A percentile compares a stretch with the other conserved stretches of the same genome.
phyloP scores from a whole-genome alignment of 495 filamentous ascomycete genomes.

The Chlorociboria aeruginascens region DNA sequence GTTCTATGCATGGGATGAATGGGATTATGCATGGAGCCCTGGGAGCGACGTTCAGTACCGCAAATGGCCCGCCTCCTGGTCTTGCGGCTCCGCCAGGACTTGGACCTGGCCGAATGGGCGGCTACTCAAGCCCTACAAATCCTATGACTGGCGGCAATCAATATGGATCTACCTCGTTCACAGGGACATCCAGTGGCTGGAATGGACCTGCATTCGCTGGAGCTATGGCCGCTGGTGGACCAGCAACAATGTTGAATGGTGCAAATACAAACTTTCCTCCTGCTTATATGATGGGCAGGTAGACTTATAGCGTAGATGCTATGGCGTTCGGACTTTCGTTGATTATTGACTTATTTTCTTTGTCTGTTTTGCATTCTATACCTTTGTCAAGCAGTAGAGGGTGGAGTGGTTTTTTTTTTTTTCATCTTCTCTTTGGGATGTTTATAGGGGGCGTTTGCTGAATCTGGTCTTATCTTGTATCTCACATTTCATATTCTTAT shows the following conservation, averaged over 20 bases:
- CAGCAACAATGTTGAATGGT: constrained; percentile 30
- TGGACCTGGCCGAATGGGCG: constrained; percentile 27
- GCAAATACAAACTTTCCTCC: constrained; percentile 36
- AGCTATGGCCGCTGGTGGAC: constrained; percentile 26
- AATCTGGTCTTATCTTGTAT: constrained; percentile 14
- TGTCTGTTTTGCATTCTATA: background rate
- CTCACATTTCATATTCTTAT: constrained; percentile 17
- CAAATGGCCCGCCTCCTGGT: constrained; percentile 65
- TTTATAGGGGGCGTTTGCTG: constrained; percentile 17
- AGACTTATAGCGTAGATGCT: constrained; percentile 9
- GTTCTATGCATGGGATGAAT: constrained; percentile 36
- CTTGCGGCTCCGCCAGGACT: constrained; percentile 59
- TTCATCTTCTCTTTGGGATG: constrained; percentile 7
- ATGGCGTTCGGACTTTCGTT: background rate
- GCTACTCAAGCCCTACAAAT: constrained; percentile 14
- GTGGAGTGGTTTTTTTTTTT: background rate
- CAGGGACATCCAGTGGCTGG: constrained; percentile 28
- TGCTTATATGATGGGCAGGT: constrained; percentile 51
- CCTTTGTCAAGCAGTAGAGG: background rate
- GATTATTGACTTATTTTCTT: background rate
- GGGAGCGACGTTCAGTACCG: constrained; percentile 50
- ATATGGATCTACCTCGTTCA: constrained; percentile 30
- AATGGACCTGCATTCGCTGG: constrained; percentile 28
- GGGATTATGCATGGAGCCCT: constrained; percentile 36
- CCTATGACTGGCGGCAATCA: constrained; percentile 29